These are phyloP conservation scores for Rutstroemia sp. DNA, from an alignment of 2,329 filamentous ascomycete genomes.

Conservation along the genomic window DNA sequence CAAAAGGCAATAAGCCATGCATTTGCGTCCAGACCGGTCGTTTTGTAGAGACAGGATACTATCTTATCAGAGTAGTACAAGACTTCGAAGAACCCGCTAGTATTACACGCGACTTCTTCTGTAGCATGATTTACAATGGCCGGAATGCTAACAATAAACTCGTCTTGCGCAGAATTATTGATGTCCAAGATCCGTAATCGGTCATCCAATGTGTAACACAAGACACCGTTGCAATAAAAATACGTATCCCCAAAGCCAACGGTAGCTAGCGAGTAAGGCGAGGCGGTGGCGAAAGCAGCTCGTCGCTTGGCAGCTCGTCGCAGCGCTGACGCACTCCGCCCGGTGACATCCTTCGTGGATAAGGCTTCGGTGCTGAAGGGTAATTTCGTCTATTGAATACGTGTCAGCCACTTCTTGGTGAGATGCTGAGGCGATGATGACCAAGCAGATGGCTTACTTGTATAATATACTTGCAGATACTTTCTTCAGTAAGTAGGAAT, in stretches of 20 bases:
- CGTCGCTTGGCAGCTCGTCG: conserved; percentile 54
- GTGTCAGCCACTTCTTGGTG: background rate
- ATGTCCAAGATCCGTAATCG: conserved; percentile 53
- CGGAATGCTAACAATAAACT: conserved; percentile 50
- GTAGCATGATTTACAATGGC: conserved; percentile 33
- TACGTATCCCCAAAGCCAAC: conserved; percentile 55
- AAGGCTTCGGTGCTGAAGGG: conserved; percentile 23
- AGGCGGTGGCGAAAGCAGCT: conserved; percentile 50
- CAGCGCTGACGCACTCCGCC: conserved; percentile 44
- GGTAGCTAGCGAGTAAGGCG: conserved; percentile 54
- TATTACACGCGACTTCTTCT: conserved; percentile 29
- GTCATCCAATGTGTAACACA: conserved; percentile 53
- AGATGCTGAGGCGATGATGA: background rate
- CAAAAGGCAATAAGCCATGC: conserved; percentile 49
- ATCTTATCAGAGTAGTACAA: conserved; percentile 51
- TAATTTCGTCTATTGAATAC: conserved; percentile 20
- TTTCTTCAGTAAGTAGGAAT: conserved; percentile 25
- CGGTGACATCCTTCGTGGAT: conserved; percentile 11
- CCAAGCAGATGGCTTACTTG: conserved; percentile 17
- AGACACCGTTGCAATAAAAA: conserved; percentile 53
- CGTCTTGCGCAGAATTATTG: conserved; percentile 38
- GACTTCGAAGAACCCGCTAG: conserved; percentile 42
- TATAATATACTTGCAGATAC: conserved; percentile 24
- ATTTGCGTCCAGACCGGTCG: conserved; percentile 31
- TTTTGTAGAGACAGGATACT: conserved; percentile 49